Evolutionary conservation across 2,329 filamentous ascomycete species (phyloP), one percentile per base, ranked within the genome.

Genomic region (Whalleya microplaca): DNA sequence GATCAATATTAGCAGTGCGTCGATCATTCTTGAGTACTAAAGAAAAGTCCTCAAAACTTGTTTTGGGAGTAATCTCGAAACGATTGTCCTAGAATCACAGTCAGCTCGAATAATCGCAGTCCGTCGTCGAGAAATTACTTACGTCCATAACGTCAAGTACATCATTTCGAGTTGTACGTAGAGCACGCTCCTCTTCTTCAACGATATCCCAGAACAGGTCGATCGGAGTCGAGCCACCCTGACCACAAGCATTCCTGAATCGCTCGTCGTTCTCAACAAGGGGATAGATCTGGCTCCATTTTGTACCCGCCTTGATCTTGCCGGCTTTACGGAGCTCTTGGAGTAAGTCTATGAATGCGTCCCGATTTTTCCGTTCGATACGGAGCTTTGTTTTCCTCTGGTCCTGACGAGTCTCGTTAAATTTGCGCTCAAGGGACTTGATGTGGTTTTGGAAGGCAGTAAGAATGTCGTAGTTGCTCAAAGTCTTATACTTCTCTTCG

Each of bases 171-270:
- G 89, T 88, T 48, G 85, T 87, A 59, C 93, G 88, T 46, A 97
- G 79, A n/a, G 88, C 87, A 55, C 90, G 86, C 70, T 99, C 94
- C 73, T 98, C 92, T 72, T 96, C 92, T 72, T 98, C 95, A 21
- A 98, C 83, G 46, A 93, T 80, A 72, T 99, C 95, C 92, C 94
- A 97, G 78, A 99, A 98, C 6, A 99, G 80, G 68, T 98, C 92
- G 63, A 96, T 82, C 14, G 95, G 91, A 3, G 86, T 90, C 3
- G 93, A 96, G 53, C 94, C 93, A 56, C 84, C 76, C 70, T 96
- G 91, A 49, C 92, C 93, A 57, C 93, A 83, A 80, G 96, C 92
- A 62, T 86, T 87, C 66, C 80, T 82, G 74, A 96, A 98, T 64
- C 93, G 90, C 46, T 88, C 83, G 68, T 99, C 95, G 53, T 90